Percentiles rank a stretch among this genome's conserved stretches.
These are phyloP conservation scores for Hyaloscypha variabilis DNA, from an alignment of 495 filamentous ascomycete species.

Conservation along the genomic window DNA sequence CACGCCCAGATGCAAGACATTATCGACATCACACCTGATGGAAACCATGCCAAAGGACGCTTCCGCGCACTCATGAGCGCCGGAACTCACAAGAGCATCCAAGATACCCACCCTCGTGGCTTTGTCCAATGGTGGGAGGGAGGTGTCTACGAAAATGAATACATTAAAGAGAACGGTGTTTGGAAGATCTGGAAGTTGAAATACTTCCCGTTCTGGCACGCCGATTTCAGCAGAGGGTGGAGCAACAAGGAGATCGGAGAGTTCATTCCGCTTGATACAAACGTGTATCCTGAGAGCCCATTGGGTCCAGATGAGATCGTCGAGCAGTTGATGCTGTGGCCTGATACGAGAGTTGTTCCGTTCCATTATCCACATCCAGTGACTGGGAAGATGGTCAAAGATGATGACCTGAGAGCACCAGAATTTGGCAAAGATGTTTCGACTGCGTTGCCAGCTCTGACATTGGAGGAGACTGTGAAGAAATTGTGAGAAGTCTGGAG, in stretches of 20 bases:
- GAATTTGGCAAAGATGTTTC: slow-evolving; percentile 41
- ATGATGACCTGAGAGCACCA: slow-evolving; percentile 52
- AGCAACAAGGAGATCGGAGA: slow-evolving; percentile 49
- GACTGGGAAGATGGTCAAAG: slow-evolving; percentile 44
- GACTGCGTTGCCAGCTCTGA: slow-evolving; percentile 44
- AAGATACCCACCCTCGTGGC: slow-evolving; percentile 49
- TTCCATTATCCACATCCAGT: slow-evolving; percentile 60
- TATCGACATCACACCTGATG: slow-evolving; percentile 46
- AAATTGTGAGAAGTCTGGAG: background rate
- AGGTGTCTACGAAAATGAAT: slow-evolving; percentile 61
- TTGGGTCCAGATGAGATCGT: slow-evolving; percentile 55
- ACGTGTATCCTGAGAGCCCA: slow-evolving; percentile 48
- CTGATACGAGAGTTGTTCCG: slow-evolving; percentile 55
- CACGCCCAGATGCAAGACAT: slow-evolving; percentile 61
- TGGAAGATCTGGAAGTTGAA: slow-evolving; percentile 58
- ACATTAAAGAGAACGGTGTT: slow-evolving; percentile 56
- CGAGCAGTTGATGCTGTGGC: slow-evolving; percentile 56
- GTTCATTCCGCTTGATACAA: slow-evolving; percentile 50
- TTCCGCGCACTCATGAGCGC: slow-evolving; percentile 60
- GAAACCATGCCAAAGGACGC: slow-evolving; percentile 52
- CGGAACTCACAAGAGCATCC: slow-evolving; percentile 50
- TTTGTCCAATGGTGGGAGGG: slow-evolving; percentile 60
- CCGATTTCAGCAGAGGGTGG: slow-evolving; percentile 54
- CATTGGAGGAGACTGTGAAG: slow-evolving; percentile 31
- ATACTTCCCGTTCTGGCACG: slow-evolving; percentile 62